These are phyloP conservation scores for Basipetospora sp. DNA, from an alignment of 2,329 filamentous ascomycete genomes.

Conservation along the genomic window DNA sequence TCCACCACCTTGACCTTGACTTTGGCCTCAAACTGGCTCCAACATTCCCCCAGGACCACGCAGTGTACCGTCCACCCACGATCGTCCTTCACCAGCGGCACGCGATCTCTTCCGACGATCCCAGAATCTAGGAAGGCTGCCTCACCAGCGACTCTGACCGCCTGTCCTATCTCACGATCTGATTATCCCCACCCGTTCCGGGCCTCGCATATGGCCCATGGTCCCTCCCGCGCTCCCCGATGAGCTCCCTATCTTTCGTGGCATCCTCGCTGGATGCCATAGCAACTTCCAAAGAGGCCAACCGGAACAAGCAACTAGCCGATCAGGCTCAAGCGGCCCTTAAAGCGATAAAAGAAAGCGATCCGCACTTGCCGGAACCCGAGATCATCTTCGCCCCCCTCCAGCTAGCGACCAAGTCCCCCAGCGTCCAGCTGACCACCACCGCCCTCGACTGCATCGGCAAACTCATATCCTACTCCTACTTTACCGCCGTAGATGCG, in stretches of 20 bases:
- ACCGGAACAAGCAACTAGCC: slow-evolving; percentile 68
- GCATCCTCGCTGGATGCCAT: slow-evolving; percentile 87
- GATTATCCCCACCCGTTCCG: not conserved
- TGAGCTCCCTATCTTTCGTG: slow-evolving; percentile 93
- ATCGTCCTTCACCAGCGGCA: too few species aligned
- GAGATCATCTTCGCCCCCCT: slow-evolving; percentile 84
- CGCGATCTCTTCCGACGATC: too few species aligned
- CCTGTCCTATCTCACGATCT: not conserved
- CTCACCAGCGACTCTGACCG: too few species aligned
- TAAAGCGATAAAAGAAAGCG: slow-evolving; percentile 71
- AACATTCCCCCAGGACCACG: too few species aligned
- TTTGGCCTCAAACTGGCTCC: too few species aligned
- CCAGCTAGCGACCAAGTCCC: slow-evolving; percentile 74
- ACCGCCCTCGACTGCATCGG: slow-evolving; percentile 93
- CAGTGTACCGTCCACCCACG: too few species aligned
- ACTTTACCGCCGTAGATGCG: slow-evolving; percentile 55
- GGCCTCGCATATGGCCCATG: slow-evolving; percentile 29
- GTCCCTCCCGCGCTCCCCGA: slow-evolving; percentile 37
- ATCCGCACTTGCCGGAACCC: slow-evolving; percentile 69
- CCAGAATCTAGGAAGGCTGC: too few species aligned
- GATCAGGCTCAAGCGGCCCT: slow-evolving; percentile 72
- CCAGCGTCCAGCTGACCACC: slow-evolving; percentile 72
- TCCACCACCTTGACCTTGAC: too few species aligned
- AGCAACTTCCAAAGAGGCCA: slow-evolving; percentile 77
- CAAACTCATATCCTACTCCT: slow-evolving; percentile 96